These are phyloP conservation scores for Mariannaea sp. DNA, from an alignment of 2,329 filamentous ascomycete species.

Conservation along the genomic window DNA sequence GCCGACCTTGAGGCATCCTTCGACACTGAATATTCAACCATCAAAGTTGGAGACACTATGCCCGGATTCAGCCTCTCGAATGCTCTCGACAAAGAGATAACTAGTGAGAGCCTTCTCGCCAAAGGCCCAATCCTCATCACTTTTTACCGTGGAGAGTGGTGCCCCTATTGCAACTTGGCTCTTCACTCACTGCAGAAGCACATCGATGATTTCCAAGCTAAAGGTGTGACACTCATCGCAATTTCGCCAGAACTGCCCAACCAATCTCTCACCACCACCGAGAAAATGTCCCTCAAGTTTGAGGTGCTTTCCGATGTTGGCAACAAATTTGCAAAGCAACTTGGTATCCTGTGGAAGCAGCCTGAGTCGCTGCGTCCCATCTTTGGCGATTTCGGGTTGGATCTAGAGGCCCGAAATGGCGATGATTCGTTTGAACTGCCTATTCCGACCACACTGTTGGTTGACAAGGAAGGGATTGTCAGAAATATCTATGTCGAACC, in stretches of 20 bases:
- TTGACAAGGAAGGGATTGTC: constrained; percentile 43
- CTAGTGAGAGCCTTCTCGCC: neutral
- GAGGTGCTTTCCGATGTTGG: constrained; percentile 47
- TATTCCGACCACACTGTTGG: constrained; percentile 46
- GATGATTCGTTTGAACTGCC: constrained; percentile 46
- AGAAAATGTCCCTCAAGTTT: constrained; percentile 47
- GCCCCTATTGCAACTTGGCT: constrained; percentile 51
- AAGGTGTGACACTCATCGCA: constrained; percentile 48
- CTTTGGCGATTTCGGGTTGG: constrained; percentile 38
- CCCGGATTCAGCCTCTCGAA: neutral
- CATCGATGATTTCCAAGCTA: constrained; percentile 42
- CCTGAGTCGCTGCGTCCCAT: constrained; percentile 36
- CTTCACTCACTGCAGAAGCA: constrained; percentile 44
- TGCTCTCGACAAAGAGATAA: neutral
- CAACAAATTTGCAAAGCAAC: constrained; percentile 42
- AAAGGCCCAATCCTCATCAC: constrained; percentile 35
- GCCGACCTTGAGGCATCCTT: no score
- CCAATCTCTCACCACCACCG: constrained; percentile 44
- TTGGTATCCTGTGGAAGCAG: constrained; percentile 45
- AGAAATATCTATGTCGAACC: constrained; percentile 44
- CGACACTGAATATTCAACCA: neutral
- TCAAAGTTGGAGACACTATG: neutral
- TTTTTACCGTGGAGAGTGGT: constrained; percentile 55
- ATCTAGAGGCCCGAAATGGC: constrained; percentile 43
- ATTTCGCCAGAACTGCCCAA: constrained; percentile 50